Percentiles rank a stretch among this genome's conserved stretches.
Conservation (phyloP, 768 basidiomycete genomes). For the Tephrocybe sp. region DNA sequence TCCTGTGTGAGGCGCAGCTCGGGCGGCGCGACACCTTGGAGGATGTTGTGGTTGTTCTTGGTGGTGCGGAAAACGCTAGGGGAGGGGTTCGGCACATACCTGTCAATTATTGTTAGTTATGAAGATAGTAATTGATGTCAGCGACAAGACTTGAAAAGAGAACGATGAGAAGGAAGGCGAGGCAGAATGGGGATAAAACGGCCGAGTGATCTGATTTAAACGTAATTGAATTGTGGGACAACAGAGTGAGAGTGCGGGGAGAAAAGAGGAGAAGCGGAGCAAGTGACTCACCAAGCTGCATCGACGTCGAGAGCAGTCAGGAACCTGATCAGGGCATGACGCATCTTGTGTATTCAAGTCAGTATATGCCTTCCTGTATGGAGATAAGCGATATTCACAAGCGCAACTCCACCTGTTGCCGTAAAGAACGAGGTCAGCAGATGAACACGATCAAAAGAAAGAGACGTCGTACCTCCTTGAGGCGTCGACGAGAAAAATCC, state of each 20-base stretch:
- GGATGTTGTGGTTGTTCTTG: constrained; percentile 93
- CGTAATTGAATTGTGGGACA: constrained; percentile 1
- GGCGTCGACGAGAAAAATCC: constrained; percentile 96
- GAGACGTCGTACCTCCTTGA: constrained; percentile 69
- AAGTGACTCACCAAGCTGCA: constrained; percentile 67
- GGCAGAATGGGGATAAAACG: neutral
- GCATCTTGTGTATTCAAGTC: constrained; percentile 59
- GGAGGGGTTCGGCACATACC: constrained; percentile 88
- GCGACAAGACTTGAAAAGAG: neutral
- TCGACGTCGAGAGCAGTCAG: constrained; percentile 79
- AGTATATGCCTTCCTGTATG: constrained; percentile 6
- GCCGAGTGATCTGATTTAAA: neutral
- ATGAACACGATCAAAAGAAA: constrained; percentile 1
- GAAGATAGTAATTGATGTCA: neutral
- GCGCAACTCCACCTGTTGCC: constrained; percentile 80
- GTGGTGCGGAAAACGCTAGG: constrained; percentile 91
- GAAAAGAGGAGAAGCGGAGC: neutral
- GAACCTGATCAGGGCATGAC: constrained; percentile 90
- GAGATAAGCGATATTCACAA: constrained; percentile 52
- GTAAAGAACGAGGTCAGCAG: constrained; percentile 14
- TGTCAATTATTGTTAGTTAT: constrained; percentile 25
- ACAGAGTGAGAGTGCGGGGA: constrained; percentile 11
- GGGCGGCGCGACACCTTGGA: constrained; percentile 88
- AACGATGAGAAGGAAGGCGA: neutral
- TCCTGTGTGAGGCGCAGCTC: constrained; percentile 76